Conservation (phyloP, 2,329 filamentous ascomycete species). For the Neofusicoccum ribis region DNA sequence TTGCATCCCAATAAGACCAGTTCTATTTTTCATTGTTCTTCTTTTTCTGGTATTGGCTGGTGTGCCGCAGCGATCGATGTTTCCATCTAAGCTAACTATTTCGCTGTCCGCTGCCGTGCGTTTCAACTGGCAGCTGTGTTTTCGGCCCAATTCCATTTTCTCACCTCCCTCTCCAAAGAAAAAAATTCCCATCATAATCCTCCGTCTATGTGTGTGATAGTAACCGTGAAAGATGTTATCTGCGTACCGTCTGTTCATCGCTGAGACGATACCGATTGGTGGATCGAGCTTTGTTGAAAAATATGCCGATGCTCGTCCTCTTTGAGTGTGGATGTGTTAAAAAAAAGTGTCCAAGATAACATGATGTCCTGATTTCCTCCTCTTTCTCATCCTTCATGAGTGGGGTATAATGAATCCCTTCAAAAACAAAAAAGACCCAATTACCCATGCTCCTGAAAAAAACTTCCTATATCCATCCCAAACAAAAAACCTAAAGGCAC, state of each 20-base stretch:
- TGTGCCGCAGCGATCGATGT: constrained; percentile 1
- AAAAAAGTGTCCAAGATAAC: neutral
- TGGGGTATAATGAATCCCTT: constrained; percentile 6
- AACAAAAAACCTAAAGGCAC: neutral
- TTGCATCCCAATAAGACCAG: neutral
- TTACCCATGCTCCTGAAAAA: neutral
- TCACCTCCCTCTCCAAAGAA: neutral
- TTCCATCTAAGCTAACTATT: constrained; percentile 10
- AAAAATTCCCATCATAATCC: neutral
- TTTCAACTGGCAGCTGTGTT: neutral
- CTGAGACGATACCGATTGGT: constrained; percentile 13
- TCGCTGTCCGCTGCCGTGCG: neutral
- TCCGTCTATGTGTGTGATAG: neutral
- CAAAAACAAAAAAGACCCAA: neutral
- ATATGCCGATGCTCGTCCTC: neutral
- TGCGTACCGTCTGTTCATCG: constrained; percentile 12
- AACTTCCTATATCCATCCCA: neutral
- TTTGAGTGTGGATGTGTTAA: neutral
- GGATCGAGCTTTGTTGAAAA: constrained; percentile 8
- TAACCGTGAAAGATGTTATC: neutral
- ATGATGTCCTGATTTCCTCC: neutral
- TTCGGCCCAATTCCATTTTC: neutral
- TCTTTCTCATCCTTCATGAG: neutral
- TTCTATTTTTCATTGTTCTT: neutral
- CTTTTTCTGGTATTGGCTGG: neutral